phyloP scores from a whole-genome alignment of 345 rosid genomes.

The Bruguiera gymnorhiza region DNA sequence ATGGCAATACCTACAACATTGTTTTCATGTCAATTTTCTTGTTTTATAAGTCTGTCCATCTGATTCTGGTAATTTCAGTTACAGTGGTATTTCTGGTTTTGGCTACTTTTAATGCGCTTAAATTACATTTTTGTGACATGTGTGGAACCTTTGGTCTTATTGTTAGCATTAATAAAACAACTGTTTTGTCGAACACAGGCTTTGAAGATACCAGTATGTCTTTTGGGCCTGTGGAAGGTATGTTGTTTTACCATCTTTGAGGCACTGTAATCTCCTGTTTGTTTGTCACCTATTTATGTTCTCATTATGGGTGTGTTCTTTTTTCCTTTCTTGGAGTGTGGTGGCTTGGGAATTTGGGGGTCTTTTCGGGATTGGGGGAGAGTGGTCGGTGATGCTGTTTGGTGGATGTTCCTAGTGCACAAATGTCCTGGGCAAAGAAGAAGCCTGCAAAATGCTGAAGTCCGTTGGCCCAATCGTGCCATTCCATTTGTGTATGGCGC shows the following conservation, averaged over 20 bases:
- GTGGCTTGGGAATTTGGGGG: neutral
- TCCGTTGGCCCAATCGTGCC: too few species aligned
- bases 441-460: too few species aligned
- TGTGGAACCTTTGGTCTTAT: constrained; percentile 3
- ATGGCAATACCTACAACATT: neutral
- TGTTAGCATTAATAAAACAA: constrained; percentile 6
- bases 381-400: too few species aligned
- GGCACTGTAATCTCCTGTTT: constrained; percentile 14
- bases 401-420: too few species aligned
- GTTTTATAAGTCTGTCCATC: neutral
- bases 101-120: neutral
- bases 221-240: constrained; percentile 96
- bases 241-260: constrained; percentile 18
- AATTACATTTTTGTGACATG: neutral
- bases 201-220: constrained; percentile 81
- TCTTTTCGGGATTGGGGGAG: neutral
- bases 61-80: neutral
- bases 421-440: too few species aligned
- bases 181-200: constrained; percentile 47
- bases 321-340: neutral
- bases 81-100: constrained; percentile 1
- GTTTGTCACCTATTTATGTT: constrained; percentile 17
- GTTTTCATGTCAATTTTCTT: neutral
- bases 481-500: too few species aligned
- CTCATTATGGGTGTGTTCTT: neutral